Evolutionary conservation across 2,329 filamentous ascomycete species (phyloP), one percentile per base, ranked within the genome.

Genomic region (Periconia sp.): DNA sequence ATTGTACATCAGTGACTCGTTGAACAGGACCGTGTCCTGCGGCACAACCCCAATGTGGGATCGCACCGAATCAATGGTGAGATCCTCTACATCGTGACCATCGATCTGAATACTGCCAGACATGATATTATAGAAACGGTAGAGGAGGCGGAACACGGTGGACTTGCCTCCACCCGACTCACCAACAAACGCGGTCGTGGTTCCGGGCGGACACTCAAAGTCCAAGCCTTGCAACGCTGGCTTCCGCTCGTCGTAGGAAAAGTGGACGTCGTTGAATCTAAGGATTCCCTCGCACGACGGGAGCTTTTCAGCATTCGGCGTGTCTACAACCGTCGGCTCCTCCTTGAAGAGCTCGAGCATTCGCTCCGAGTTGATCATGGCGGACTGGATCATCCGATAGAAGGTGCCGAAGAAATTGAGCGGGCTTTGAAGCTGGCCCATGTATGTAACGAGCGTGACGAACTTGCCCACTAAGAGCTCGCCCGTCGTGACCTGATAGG

Each of bases 141-240:
- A 97, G 67, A 99, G 85, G 35, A 97, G 81, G 36, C 94, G 87
- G 77, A 99, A 96, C 18, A 99, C 82, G 0, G 94, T 99, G 2
- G 92, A 97, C 71, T 99, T 99, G 54, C 94, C 94, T 46, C 94
- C 94, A 32, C 94, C 94, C 22, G 92, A 97, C 69, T 97, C 92
- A 52, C 94, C 94, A 13, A 99, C 94, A 52, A 99, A 86, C 1
- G 94, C 94, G 5, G 92, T 99, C 0, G 92, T 97, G 1, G 91
- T 96, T 38, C 94, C 94, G 2, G 94, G 92, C 13, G 77, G 75
- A 68, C 92, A 96, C 51, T 87, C 85, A 70, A 99, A 97, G 51
- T 82, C 86, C 35, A 99, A 79, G 32, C 91, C 86, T 52, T 87
- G 85, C 50, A 99, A 74, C 1, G 94, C 94, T 5, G 91, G 86